phyloP scores from a whole-genome alignment of 257 asterid genomes.

The Solanum dulcamara region DNA sequence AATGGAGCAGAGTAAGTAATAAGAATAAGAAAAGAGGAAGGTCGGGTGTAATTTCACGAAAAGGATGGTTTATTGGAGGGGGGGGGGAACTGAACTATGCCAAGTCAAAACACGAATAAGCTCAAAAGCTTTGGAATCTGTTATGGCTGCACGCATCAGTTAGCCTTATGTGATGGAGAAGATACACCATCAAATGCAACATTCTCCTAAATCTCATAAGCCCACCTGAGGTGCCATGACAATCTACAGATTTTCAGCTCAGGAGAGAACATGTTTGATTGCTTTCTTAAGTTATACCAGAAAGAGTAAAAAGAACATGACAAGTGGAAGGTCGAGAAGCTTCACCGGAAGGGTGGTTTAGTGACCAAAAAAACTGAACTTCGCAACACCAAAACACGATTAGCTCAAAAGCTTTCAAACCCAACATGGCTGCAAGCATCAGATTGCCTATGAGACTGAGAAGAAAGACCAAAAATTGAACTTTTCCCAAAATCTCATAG shows the following conservation, averaged over 20 bases:
- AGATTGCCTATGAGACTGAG: too few species aligned
- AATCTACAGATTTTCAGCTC: neutral
- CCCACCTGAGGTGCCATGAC: neutral
- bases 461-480: too few species aligned
- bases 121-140: neutral
- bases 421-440: too few species aligned
- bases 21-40: neutral
- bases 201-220: neutral
- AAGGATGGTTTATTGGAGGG: neutral
- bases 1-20: neutral
- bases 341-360: neutral
- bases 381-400: neutral
- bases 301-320: neutral
- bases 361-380: neutral
- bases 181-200: neutral
- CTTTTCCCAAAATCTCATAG: too few species aligned
- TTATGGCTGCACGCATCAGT: neutral
- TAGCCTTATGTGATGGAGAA: neutral
- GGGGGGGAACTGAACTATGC: neutral
- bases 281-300: too few species aligned
- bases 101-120: neutral
- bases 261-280: neutral
- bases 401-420: neutral
- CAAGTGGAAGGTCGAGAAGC: neutral
- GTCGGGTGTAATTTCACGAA: neutral